Percentiles rank a stretch among this genome's conserved stretches.
These are phyloP conservation scores for Remersonia thermophila DNA, from an alignment of 2,329 filamentous ascomycete species.

Conservation along the genomic window DNA sequence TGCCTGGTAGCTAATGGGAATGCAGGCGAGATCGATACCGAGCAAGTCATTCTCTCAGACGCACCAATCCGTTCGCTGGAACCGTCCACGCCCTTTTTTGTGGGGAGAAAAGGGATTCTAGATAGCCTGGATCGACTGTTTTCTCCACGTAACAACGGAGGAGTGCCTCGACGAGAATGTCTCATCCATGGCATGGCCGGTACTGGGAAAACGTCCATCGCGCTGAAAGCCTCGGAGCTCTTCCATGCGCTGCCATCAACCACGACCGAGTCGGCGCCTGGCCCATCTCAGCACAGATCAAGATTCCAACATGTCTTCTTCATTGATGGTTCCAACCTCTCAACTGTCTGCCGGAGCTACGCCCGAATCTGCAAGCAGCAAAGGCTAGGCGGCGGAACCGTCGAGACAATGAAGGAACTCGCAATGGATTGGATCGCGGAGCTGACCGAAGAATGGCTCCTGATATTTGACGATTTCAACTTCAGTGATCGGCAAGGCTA, in stretches of 20 bases:
- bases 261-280: neutral
- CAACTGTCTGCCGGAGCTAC: slow-evolving; percentile 18
- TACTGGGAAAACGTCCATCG: slow-evolving; percentile 23
- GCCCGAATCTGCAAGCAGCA: slow-evolving; percentile 10
- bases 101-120: slow-evolving; percentile 18
- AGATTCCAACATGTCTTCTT: slow-evolving; percentile 21
- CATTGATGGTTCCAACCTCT: slow-evolving; percentile 18
- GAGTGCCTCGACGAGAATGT: slow-evolving; percentile 12
- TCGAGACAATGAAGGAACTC: neutral
- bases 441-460: slow-evolving; percentile 18
- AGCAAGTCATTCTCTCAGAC: slow-evolving; percentile 9
- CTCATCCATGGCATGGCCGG: slow-evolving; percentile 21
- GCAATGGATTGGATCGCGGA: slow-evolving; percentile 14
- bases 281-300: neutral
- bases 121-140: slow-evolving; percentile 13
- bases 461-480: slow-evolving; percentile 22
- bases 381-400: neutral
- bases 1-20: neutral
- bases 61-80: slow-evolving; percentile 3
- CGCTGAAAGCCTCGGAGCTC: slow-evolving; percentile 17
- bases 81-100: slow-evolving; percentile 16
- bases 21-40: slow-evolving; percentile 10
- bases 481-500: slow-evolving; percentile 4
- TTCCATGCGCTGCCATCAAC: neutral
- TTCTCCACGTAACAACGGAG: slow-evolving; percentile 2